Base-by-base conservation (phyloP, 768 basidiomycete species). In the Psilocybe azurescens region DNA sequence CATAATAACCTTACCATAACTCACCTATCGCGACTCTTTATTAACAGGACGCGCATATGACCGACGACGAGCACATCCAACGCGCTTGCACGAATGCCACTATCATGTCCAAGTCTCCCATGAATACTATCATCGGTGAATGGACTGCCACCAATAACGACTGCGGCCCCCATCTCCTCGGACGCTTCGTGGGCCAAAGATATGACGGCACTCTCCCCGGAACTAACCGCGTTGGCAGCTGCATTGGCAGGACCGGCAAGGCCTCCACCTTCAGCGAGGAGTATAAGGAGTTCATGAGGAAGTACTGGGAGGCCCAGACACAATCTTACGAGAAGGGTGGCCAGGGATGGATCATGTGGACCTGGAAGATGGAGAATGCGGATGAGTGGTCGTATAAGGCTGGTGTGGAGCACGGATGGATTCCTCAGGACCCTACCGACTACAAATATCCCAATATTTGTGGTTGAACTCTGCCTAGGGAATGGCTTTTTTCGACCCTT, bases 381-480 rank as follows among this genome's bases (percentile, higher is more conserved):
- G 91, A 93, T 62, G 95, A 97, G 58, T 97, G 95, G 95, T 83
- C 90, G 0, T 96, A 96, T 78, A 84, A 90, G 67, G 88, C 89
- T 53, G 94, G 94, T 41, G 78, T 96, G 30, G 70, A 76, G 18
- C 80, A 87, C 60, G 94, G 94, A 36, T 95, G 91, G 93, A 95
- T 97, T 72, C 93, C 94, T 7, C 70, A 79, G 60, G 70, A 84
- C 60, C 83, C 83, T 3, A 79, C 80, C 3, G 66, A 73, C 39
- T 71, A 66, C 10, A 67, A 76, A 67, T 92, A 86, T 72, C 89
- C 87, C 16, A 38, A 60, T 39, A 50, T 67, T 28, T 67, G 66
- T 58, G 47, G 51, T 9, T 55, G 13, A 13, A 16, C n/a, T 33
- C 2, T 1, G 7, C 13, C 7, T 13, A 14, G 52, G 6, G 16